These are phyloP conservation scores for Cajanus cajan DNA, from an alignment of 306 rosid species.

Conservation along the genomic window DNA sequence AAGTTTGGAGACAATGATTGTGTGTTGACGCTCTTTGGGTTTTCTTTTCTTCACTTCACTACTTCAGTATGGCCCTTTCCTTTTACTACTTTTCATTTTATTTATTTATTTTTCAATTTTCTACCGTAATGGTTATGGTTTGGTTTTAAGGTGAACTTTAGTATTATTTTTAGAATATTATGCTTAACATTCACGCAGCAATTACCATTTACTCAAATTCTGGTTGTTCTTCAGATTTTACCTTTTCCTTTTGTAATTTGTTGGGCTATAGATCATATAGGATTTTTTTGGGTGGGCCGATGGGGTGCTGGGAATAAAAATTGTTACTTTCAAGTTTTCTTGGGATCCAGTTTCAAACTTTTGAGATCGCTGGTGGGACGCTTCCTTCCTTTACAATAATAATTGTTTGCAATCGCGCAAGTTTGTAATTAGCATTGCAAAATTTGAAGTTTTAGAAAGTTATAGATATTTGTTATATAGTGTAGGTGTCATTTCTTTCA, in stretches of 20 bases:
- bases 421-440: conserved; percentile 26
- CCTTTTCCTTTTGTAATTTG: conserved; percentile 6
- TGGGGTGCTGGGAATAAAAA: conserved; percentile 28
- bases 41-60: conserved; percentile 43
- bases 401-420: background rate
- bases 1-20: conserved; percentile 44
- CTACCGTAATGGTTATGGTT: conserved; percentile 1
- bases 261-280: background rate
- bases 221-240: conserved; percentile 27
- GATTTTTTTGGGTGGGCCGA: background rate
- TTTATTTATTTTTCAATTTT: background rate
- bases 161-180: background rate
- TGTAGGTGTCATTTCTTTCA: background rate
- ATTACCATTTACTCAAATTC: conserved; percentile 38
- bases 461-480: background rate
- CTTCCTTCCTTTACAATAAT: background rate
- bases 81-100: background rate
- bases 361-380: conserved; percentile 38
- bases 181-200: background rate
- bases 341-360: conserved; percentile 29
- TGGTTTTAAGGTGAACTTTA: conserved; percentile 45
- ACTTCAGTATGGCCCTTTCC: conserved; percentile 65
- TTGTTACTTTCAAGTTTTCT: conserved; percentile 15
- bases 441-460: background rate
- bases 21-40: conserved; percentile 33